Conservation (phyloP, 2,329 filamentous ascomycete species). For the Cordyceps pruinosa region DNA sequence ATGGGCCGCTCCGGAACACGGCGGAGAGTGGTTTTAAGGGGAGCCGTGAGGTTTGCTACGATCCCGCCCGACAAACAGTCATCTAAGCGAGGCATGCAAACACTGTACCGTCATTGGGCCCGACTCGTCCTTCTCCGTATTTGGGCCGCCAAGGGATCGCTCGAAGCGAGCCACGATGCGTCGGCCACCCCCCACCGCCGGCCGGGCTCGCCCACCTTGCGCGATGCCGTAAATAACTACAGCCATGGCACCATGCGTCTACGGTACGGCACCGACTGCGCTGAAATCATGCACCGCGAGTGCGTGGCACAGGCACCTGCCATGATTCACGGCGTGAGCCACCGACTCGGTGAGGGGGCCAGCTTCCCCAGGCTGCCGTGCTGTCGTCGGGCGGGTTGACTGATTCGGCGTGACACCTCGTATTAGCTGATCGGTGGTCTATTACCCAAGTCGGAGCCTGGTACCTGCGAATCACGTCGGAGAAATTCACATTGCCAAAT, state of each 20-base stretch:
- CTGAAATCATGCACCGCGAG: neutral
- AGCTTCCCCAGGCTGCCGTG: neutral
- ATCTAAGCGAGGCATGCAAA: neutral
- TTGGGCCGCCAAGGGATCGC: neutral
- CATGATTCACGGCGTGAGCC: neutral
- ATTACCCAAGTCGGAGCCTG: neutral
- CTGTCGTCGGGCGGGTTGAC: neutral
- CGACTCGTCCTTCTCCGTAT: neutral
- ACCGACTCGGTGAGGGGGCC: neutral
- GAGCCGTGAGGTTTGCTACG: neutral
- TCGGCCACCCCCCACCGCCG: neutral
- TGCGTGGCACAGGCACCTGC: neutral
- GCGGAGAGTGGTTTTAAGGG: neutral
- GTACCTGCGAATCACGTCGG: neutral
- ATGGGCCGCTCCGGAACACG: neutral
- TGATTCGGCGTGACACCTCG: constrained; percentile 7
- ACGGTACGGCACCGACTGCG: neutral
- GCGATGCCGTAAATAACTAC: neutral
- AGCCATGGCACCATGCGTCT: neutral
- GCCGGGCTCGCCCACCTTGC: neutral
- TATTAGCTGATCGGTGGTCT: neutral
- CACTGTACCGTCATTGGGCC: neutral
- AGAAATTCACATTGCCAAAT: neutral
- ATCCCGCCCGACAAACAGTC: neutral
- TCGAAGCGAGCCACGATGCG: neutral